Conservation (phyloP, 306 rosid species). For the Castanea mollissima region DNA sequence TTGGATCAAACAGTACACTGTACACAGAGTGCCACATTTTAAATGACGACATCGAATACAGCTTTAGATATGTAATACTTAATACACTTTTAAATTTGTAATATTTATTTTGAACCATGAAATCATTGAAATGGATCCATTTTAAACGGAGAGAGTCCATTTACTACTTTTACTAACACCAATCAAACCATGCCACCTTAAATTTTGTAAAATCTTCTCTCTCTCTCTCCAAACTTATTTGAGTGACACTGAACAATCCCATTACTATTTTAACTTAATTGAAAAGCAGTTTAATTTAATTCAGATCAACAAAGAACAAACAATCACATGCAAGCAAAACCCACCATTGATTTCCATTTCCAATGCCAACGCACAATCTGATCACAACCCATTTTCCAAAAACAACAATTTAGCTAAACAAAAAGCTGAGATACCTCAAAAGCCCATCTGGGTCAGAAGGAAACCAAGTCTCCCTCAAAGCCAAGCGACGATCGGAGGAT, state of each 20-base stretch:
- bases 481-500: slow-evolving; percentile 32
- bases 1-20: too few relatives aligned
- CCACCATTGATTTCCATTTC: background rate
- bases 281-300: background rate
- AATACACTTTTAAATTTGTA: too few relatives aligned
- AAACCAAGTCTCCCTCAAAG: slow-evolving; percentile 38
- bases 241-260: background rate
- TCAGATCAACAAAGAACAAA: background rate
- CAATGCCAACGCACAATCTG: background rate
- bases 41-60: too few relatives aligned
- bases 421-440: slow-evolving; percentile 10
- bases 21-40: too few relatives aligned
- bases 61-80: too few relatives aligned
- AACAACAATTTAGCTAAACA: background rate
- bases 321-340: background rate
- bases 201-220: too few relatives aligned
- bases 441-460: slow-evolving; percentile 30
- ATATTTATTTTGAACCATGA: too few relatives aligned
- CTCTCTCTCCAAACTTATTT: background rate
- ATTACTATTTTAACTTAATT: background rate
- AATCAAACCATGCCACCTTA: too few relatives aligned
- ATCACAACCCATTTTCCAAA: background rate
- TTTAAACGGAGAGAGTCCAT: too few relatives aligned
- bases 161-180: too few relatives aligned
- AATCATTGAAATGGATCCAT: too few relatives aligned